phyloP scores from a whole-genome alignment of 495 filamentous ascomycete genomes.

The Aspergillus cavernicola region DNA sequence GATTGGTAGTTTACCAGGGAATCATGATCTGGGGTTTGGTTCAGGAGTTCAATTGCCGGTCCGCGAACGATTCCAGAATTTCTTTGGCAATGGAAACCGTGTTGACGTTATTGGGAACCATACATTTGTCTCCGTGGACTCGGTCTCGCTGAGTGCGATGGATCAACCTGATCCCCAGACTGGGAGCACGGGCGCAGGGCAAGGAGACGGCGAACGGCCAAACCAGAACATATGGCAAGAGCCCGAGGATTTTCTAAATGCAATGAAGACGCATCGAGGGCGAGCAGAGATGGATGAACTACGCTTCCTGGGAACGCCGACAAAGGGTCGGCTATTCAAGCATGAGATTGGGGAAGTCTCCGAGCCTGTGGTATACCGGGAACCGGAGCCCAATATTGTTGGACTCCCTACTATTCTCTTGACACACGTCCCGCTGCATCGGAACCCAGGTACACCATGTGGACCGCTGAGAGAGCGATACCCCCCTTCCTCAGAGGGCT shows the following conservation, averaged over 20 bases:
- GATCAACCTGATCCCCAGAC: conserved; percentile 48
- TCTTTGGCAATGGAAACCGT: conserved; percentile 84
- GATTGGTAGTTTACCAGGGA: conserved; percentile 82
- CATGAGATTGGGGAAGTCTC: conserved; percentile 39
- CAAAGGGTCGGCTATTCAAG: conserved; percentile 43
- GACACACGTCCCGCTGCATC: conserved; percentile 87
- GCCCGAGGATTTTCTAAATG: conserved; percentile 69
- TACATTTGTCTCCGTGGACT: conserved; percentile 88
- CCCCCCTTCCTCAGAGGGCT: conserved; percentile 62
- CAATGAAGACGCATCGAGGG: conserved; percentile 45
- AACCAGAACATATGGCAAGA: conserved; percentile 69
- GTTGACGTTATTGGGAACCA: conserved; percentile 93
- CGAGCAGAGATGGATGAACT: conserved; percentile 42
- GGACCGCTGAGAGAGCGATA: conserved; percentile 82
- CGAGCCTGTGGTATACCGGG: conserved; percentile 25
- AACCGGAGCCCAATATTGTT: conserved; percentile 20
- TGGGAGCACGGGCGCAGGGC: conserved; percentile 36
- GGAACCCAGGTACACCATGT: conserved; percentile 76
- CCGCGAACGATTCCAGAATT: conserved; percentile 76
- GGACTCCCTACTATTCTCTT: conserved; percentile 80
- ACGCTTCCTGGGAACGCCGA: conserved; percentile 35
- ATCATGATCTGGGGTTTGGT: conserved; percentile 96
- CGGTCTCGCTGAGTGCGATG: conserved; percentile 77
- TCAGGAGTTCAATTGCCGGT: conserved; percentile 74
- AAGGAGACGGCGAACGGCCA: conserved; percentile 34